Evolutionary conservation across 306 rosid species (phyloP).

Genomic region (Glycyrrhiza uralensis): DNA sequence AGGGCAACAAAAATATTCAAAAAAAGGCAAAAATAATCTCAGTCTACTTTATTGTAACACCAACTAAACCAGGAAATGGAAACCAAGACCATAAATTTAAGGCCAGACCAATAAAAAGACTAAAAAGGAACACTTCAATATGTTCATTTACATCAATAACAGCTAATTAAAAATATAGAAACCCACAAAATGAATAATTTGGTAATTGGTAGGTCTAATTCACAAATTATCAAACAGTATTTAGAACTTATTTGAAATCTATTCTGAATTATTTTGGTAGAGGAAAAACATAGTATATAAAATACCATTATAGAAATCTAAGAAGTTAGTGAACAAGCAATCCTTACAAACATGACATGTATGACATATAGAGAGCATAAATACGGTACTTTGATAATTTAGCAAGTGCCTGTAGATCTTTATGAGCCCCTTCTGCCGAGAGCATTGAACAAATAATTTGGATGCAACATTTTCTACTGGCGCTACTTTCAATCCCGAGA

Average conservation of each 20-base stretch:
- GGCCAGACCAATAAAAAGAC: neutral
- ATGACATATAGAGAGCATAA: conserved; percentile 13
- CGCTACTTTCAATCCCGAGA: conserved; percentile 77
- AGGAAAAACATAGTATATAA: conserved; percentile 12
- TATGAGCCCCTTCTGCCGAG: conserved; percentile 95
- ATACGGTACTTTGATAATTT: conserved; percentile 71
- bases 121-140: neutral
- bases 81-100: conserved; percentile 2
- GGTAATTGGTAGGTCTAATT: conserved; percentile 5
- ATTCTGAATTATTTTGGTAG: conserved; percentile 12
- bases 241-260: neutral
- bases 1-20: neutral
- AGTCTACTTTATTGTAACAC: conserved; percentile 1
- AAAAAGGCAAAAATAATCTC: neutral
- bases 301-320: neutral
- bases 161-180: neutral
- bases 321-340: conserved; percentile 10
- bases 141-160: neutral
- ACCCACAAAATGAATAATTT: neutral
- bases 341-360: conserved; percentile 21
- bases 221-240: neutral
- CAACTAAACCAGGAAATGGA: conserved; percentile 17
- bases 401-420: conserved; percentile 97
- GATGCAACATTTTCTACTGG: conserved; percentile 94
- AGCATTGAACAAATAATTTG: conserved; percentile 95